phyloP scores from a whole-genome alignment of 805 yeast genomes.

The Metschnikowia lochheadii region DNA sequence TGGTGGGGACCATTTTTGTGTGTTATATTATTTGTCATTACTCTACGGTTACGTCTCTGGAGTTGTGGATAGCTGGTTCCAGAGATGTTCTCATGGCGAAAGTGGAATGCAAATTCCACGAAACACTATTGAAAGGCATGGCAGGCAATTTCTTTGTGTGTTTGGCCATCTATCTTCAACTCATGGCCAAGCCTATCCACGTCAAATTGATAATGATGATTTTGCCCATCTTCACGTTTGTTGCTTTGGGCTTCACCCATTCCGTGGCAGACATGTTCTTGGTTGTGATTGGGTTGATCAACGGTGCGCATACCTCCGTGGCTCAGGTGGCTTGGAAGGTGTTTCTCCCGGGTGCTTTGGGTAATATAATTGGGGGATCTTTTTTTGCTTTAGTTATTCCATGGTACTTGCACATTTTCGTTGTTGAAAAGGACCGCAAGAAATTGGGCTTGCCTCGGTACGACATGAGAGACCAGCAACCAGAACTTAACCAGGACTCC shows the following conservation, averaged over 20 bases:
- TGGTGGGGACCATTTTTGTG: slow-evolving; percentile 62
- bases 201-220: slow-evolving; percentile 62
- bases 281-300: slow-evolving; percentile 61
- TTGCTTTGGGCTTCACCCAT: slow-evolving; percentile 74
- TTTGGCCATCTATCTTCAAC: slow-evolving; percentile 69
- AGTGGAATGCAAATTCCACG: slow-evolving; percentile 45
- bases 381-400: slow-evolving; percentile 62
- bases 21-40: slow-evolving; percentile 59
- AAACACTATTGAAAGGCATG: slow-evolving; percentile 64
- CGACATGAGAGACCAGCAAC: slow-evolving; percentile 77
- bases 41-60: slow-evolving; percentile 45
- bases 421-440: slow-evolving; percentile 67
- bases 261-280: slow-evolving; percentile 80
- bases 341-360: slow-evolving; percentile 65
- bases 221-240: slow-evolving; percentile 73
- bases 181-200: slow-evolving; percentile 76
- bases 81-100: slow-evolving; percentile 43
- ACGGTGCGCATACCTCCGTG: slow-evolving; percentile 60
- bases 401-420: slow-evolving; percentile 67
- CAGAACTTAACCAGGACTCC: slow-evolving; percentile 71
- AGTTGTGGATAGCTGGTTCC: slow-evolving; percentile 46
- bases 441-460: slow-evolving; percentile 59
- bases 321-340: slow-evolving; percentile 69
- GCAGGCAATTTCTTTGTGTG: slow-evolving; percentile 79
- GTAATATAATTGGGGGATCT: slow-evolving; percentile 77